Conservation (phyloP, 148 eudicot genomes). For the Spergularia bocconei region DNA sequence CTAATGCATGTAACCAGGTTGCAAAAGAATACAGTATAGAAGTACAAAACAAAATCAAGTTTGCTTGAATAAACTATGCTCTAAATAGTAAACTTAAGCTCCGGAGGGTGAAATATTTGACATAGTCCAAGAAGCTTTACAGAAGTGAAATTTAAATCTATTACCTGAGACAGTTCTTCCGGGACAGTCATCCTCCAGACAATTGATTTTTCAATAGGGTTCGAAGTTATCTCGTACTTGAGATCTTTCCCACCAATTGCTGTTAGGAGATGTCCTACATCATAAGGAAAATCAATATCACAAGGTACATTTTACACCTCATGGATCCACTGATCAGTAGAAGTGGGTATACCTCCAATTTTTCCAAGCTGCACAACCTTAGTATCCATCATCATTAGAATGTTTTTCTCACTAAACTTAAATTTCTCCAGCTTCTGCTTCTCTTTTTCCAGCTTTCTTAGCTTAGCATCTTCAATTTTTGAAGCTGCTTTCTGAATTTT, state of each 20-base stretch:
- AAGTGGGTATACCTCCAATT: constrained; percentile 66
- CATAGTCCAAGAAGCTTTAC: no score
- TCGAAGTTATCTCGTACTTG: constrained; percentile 46
- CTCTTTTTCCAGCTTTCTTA: constrained; percentile 59
- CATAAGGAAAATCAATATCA: constrained; percentile 15
- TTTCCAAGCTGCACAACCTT: constrained; percentile 67
- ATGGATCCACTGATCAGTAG: not conserved
- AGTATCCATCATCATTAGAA: constrained; percentile 65
- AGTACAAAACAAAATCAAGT: no score
- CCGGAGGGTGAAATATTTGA: no score
- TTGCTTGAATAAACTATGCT: no score
- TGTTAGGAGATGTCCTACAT: constrained; percentile 68
- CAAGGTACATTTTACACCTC: not conserved
- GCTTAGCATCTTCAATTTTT: constrained; percentile 77
- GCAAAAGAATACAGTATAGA: no score
- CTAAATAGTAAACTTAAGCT: no score
- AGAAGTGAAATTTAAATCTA: not conserved
- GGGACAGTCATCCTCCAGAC: constrained; percentile 74
- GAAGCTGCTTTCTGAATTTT: constrained; percentile 60
- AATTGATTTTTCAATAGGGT: constrained; percentile 72
- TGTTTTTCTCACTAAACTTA: constrained; percentile 66
- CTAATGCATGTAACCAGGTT: no score
- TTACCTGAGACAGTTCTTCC: constrained; percentile 66
- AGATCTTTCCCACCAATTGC: constrained; percentile 73
- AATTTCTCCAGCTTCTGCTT: constrained; percentile 79